Conservation (phyloP, 1,284 basidiomycete species). For the Ganoderma sinense region DNA sequence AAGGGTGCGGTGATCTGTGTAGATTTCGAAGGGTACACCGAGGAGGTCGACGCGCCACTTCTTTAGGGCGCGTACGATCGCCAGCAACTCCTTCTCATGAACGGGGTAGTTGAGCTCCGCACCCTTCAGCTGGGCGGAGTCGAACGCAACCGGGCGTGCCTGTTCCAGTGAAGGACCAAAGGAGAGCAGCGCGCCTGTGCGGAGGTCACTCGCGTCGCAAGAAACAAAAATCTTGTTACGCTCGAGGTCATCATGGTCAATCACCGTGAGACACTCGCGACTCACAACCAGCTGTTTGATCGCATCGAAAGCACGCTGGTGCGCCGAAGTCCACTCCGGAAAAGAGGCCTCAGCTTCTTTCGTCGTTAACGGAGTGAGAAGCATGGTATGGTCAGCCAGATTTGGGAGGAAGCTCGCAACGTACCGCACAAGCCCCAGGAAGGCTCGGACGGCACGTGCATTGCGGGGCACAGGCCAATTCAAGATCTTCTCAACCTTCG, state of each 20-base stretch:
- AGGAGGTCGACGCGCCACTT: slow-evolving; percentile 46
- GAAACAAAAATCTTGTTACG: slow-evolving; percentile 37
- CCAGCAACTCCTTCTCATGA: slow-evolving; percentile 38
- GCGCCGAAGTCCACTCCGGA: background rate
- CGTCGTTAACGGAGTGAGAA: slow-evolving; percentile 30
- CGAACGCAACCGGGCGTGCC: slow-evolving; percentile 23
- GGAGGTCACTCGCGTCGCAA: slow-evolving; percentile 35
- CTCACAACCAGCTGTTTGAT: slow-evolving; percentile 45
- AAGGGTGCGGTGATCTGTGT: slow-evolving; percentile 49
- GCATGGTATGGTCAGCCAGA: slow-evolving; percentile 40
- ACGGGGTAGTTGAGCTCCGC: slow-evolving; percentile 38
- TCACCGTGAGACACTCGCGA: slow-evolving; percentile 39
- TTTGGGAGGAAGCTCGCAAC: slow-evolving; percentile 44
- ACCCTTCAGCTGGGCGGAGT: slow-evolving; percentile 25
- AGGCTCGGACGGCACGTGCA: slow-evolving; percentile 40
- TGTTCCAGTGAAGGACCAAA: slow-evolving; percentile 28
- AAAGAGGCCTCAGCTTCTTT: background rate
- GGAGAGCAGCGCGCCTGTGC: slow-evolving; percentile 35
- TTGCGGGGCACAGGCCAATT: slow-evolving; percentile 43
- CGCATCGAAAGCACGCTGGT: slow-evolving; percentile 45
- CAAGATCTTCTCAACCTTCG: slow-evolving; percentile 42
- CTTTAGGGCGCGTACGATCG: slow-evolving; percentile 29
- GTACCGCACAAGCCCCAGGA: slow-evolving; percentile 48
- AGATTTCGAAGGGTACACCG: slow-evolving; percentile 41
- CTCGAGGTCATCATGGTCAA: slow-evolving; percentile 41